Evolutionary conservation across 441 rosid genomes (phyloP).

Genomic region (Bocquillonia castaneifolia): DNA sequence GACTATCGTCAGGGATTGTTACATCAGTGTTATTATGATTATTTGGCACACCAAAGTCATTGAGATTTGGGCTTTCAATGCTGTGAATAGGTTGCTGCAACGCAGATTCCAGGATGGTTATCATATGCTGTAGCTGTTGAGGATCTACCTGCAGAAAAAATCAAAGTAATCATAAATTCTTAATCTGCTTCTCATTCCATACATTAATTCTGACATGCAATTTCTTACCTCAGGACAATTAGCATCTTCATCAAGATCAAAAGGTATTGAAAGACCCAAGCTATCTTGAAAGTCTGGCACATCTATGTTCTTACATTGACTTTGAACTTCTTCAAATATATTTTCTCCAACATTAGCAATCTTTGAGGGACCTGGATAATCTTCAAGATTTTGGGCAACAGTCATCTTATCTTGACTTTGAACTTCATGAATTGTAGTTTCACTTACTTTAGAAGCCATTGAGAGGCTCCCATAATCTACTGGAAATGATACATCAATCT

Average conservation of each 20-base stretch:
- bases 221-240: background rate
- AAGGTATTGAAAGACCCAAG: background rate
- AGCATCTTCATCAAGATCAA: background rate
- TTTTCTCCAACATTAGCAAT: background rate
- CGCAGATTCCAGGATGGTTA: background rate
- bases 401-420: background rate
- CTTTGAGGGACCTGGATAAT: background rate
- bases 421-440: background rate
- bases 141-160: slow-evolving; percentile 7
- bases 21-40: background rate
- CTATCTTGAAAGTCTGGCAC: background rate
- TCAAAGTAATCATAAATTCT: background rate
- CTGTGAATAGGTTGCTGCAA: background rate
- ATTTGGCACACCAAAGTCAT: background rate
- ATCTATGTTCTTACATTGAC: background rate
- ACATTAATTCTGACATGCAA: background rate
- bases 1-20: background rate
- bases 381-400: background rate
- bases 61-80: background rate
- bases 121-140: background rate
- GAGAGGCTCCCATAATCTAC: background rate
- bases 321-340: background rate
- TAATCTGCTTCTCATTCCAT: background rate
- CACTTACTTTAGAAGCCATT: background rate
- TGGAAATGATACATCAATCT: slow-evolving; percentile 1